Percentiles rank a stretch among this genome's conserved stretches.
Evolutionary conservation across 371 early-diverging fungal genomes (phyloP).

Genomic region (Enterocytospora artemiae): DNA sequence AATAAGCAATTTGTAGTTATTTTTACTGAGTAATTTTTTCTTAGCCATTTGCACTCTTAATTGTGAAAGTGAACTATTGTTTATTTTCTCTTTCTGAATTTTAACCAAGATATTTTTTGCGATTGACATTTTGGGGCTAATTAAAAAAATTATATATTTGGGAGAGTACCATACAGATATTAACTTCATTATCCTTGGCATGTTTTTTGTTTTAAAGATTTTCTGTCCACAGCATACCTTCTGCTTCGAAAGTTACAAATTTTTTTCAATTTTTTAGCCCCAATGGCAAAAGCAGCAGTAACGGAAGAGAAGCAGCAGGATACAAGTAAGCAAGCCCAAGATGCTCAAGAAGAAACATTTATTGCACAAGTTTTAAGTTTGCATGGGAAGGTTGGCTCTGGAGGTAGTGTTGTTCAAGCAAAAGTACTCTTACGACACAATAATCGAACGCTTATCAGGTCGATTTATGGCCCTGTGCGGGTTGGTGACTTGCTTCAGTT

Average conservation of each 20-base stretch:
- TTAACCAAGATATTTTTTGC: slow-evolving; percentile 28
- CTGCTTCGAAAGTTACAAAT: slow-evolving; percentile 14
- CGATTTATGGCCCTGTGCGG: slow-evolving; percentile 51
- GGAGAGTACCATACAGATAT: neutral
- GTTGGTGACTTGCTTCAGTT: slow-evolving; percentile 54
- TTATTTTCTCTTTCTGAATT: slow-evolving; percentile 3
- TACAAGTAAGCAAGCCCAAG: neutral
- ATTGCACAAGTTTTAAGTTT: slow-evolving; percentile 49
- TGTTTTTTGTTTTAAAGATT: neutral
- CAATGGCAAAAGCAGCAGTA: slow-evolving; percentile 1
- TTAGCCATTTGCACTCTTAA: slow-evolving; percentile 24
- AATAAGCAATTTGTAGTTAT: slow-evolving; percentile 23
- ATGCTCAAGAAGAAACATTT: slow-evolving; percentile 16
- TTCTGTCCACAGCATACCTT: neutral
- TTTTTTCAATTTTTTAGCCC: slow-evolving; percentile 4
- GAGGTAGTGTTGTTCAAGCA: slow-evolving; percentile 45
- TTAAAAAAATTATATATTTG: neutral
- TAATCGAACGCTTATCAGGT: slow-evolving; percentile 43
- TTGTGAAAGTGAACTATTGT: neutral
- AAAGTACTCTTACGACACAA: slow-evolving; percentile 44
- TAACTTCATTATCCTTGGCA: neutral
- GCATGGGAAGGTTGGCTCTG: slow-evolving; percentile 49
- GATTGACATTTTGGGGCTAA: slow-evolving; percentile 9
- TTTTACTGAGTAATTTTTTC: slow-evolving; percentile 28
- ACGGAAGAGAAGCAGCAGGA: neutral